Conservation (phyloP, 2,329 filamentous ascomycete genomes). For the Fusarium tuaranense region DNA sequence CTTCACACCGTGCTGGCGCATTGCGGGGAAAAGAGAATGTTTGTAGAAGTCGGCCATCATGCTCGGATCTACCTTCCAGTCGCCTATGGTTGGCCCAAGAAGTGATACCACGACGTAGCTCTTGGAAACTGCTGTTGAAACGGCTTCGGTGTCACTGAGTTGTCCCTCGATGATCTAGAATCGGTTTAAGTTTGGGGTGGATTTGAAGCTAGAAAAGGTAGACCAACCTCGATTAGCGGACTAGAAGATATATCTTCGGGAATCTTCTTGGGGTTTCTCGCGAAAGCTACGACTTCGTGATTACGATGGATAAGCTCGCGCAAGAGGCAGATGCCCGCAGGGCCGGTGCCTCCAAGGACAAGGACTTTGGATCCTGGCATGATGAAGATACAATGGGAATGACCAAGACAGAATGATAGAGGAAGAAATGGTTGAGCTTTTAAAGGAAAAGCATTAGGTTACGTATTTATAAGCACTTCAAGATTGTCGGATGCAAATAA, state of each 20-base stretch:
- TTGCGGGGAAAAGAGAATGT: slow-evolving; percentile 5
- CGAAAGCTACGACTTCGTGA: slow-evolving; percentile 39
- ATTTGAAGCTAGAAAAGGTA: no score
- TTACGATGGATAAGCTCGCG: slow-evolving; percentile 45
- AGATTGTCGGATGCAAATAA: not conserved
- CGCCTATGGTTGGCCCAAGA: slow-evolving; percentile 11
- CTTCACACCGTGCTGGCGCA: slow-evolving; percentile 22
- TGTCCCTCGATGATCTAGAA: slow-evolving; percentile 10
- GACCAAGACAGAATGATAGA: no score
- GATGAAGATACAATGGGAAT: not conserved
- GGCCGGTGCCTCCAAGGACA: slow-evolving; percentile 49
- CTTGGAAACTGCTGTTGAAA: slow-evolving; percentile 9
- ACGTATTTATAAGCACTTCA: not conserved
- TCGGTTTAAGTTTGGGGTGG: not conserved
- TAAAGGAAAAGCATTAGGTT: not conserved
- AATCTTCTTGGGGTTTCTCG: slow-evolving; percentile 22
- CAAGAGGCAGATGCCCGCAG: slow-evolving; percentile 46
- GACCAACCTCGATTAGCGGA: slow-evolving; percentile 12
- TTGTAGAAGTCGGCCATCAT: slow-evolving; percentile 10
- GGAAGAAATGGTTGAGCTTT: not conserved
- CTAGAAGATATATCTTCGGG: slow-evolving; percentile 4
- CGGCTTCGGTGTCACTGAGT: not conserved
- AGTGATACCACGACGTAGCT: slow-evolving; percentile 18
- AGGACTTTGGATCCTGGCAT: slow-evolving; percentile 21
- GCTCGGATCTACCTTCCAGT: not conserved